Percentiles rank a stretch among this genome's conserved stretches.
Evolutionary conservation across 495 filamentous ascomycete genomes (phyloP).

Genomic region (Margaritispora aquatica): DNA sequence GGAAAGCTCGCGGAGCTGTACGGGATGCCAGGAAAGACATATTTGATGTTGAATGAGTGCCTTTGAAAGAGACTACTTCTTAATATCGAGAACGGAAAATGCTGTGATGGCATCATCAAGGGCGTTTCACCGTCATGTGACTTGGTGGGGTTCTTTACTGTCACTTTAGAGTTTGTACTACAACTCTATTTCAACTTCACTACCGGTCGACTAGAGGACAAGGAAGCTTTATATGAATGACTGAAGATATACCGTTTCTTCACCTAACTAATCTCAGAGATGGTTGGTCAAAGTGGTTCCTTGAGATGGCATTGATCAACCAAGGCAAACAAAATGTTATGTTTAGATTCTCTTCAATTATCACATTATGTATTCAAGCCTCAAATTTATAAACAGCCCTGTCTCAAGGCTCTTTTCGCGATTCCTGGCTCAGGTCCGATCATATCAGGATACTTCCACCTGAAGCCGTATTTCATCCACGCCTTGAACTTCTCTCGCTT

Average conservation of each 20-base stretch:
- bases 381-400: conserved; percentile 12
- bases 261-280: too few relatives aligned
- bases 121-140: neutral
- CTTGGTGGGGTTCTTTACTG: neutral
- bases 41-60: neutral
- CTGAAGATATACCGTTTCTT: too few relatives aligned
- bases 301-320: too few relatives aligned
- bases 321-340: too few relatives aligned
- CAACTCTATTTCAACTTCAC: neutral
- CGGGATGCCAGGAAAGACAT: neutral
- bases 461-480: conserved; percentile 47
- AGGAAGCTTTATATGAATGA: too few relatives aligned
- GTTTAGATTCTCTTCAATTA: neutral
- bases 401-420: conserved; percentile 6
- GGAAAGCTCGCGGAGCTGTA: conserved; percentile 5
- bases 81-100: too few relatives aligned
- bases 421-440: conserved; percentile 8
- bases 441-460: conserved; percentile 37
- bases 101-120: neutral
- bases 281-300: too few relatives aligned
- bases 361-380: neutral
- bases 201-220: neutral
- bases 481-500: conserved; percentile 32
- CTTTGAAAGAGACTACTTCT: neutral
- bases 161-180: neutral